phyloP scores from a whole-genome alignment of 768 basidiomycete genomes.

The Hydnomerulius pinastri region DNA sequence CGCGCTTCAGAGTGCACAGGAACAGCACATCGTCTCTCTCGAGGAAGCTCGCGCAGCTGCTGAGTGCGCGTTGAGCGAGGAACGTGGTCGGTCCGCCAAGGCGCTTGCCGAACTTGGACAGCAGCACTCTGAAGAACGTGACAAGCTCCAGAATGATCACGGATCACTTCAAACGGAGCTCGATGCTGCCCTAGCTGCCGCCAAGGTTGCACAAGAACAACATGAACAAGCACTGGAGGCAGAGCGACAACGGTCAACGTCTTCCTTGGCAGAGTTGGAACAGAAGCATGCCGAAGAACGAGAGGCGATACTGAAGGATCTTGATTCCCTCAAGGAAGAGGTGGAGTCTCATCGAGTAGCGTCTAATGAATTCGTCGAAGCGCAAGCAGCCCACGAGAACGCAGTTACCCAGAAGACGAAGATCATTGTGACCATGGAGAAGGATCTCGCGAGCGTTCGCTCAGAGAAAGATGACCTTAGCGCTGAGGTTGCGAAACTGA shows the following conservation, averaged over 20 bases:
- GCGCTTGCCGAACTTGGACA: conserved; percentile 51
- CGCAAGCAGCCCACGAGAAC: conserved; percentile 46
- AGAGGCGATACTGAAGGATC: conserved; percentile 43
- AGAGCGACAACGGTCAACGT: conserved; percentile 30
- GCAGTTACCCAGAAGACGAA: conserved; percentile 52
- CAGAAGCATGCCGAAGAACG: conserved; percentile 22
- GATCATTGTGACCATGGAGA: conserved; percentile 48
- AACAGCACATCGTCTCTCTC: conserved; percentile 35
- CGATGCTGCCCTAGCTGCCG: conserved; percentile 52
- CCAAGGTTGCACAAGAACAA: conserved; percentile 27
- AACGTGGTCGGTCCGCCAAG: conserved; percentile 46
- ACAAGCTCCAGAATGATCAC: conserved; percentile 38
- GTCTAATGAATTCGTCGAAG: conserved; percentile 41
- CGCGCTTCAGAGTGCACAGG: conserved; percentile 39
- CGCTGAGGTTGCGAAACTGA: conserved; percentile 46
- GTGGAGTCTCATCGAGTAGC: conserved; percentile 51
- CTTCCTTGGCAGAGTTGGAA: conserved; percentile 18
- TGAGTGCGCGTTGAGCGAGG: conserved; percentile 41
- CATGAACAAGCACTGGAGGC: conserved; percentile 22
- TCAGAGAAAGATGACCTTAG: conserved; percentile 46
- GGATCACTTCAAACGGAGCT: conserved; percentile 51
- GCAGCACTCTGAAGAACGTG: conserved; percentile 51
- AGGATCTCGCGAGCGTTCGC: conserved; percentile 45
- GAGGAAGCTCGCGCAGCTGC: conserved; percentile 37
- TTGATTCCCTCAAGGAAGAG: conserved; percentile 50